Evolutionary conservation across 176 grass and related monocot genomes (phyloP), one percentile per base, ranked within the genome.

Genomic region (Eleusine indica): DNA sequence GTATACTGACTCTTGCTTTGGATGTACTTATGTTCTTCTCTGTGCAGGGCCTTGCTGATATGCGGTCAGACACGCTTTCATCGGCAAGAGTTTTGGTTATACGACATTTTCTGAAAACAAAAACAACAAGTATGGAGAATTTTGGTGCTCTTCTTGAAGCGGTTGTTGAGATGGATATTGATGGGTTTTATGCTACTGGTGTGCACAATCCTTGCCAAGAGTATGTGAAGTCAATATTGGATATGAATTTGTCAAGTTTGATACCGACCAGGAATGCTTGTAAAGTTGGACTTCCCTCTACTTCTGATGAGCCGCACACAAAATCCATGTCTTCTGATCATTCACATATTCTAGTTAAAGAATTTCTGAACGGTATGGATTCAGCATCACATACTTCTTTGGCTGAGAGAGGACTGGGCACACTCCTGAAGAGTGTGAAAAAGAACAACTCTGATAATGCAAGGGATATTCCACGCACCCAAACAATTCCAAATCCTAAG

Each of bases 61-160:
- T 98, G 5, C 84, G 75, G 4, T 94, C 90, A 2, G 82, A 88
- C 7, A 88, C 82, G 4, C 87, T 94, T 17, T 90, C 84, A 19
- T 48, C 40, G 15, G 90, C 92, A 25, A 80, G 85, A 18, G 41
- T 88, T 42, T 37, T 93, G 83, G 86, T 94, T 39, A 14, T 98
- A 54, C 77, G 87, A 13, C 81, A 89, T 93, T 93, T 98, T 53
- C 77, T 94, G 70, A 89, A 93, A 75, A 61, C 77, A 46, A 64
- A 78, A 16, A 52, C 80, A 40, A 79, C 76, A 12, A 89, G 44
- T 25, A 52, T 43, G 41, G 87, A 87, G 66, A 87, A 93, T 85
- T 16, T 98, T 21, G 51, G 52, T n/a, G 49, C 95, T 88, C 46
- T 98, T 82, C 54, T 93, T 43, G 29, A 84, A n/a, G 88, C 92